These are phyloP conservation scores for Paramecium bursaria DNA, from an alignment of 73 alveolate species.

Conservation along the genomic window DNA sequence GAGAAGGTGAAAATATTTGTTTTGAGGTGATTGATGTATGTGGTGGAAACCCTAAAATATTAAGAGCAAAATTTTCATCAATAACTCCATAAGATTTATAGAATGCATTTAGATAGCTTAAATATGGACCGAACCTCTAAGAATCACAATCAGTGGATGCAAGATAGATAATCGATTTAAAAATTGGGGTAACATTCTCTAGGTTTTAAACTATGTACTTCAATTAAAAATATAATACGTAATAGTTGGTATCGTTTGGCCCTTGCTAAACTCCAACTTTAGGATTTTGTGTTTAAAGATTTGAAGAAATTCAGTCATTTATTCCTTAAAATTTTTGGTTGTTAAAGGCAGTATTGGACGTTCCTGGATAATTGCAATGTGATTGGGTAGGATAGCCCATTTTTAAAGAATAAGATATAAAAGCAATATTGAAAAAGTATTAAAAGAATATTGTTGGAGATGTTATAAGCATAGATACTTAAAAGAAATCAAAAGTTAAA, in stretches of 20 bases:
- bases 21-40: conserved; percentile 95
- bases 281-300: conserved; percentile 98
- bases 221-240: conserved; percentile 82
- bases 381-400: conserved; percentile 73
- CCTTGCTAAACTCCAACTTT: conserved; percentile 99
- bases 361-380: conserved; percentile 70
- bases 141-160: conserved; percentile 96
- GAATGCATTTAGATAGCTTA: conserved; percentile 86
- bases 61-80: conserved; percentile 95
- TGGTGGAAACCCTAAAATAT: conserved; percentile 77
- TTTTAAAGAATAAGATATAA: conserved; percentile 71
- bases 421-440: background rate
- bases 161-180: conserved; percentile 97
- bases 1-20: conserved; percentile 99
- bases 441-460: conserved; percentile 33
- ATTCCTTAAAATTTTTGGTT: conserved; percentile 94
- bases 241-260: conserved; percentile 94
- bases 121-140: conserved; percentile 88
- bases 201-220: conserved; percentile 95
- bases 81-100: conserved; percentile 88
- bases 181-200: conserved; percentile 98
- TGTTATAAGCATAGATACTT: conserved; percentile 72
- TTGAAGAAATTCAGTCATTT: conserved; percentile 96
- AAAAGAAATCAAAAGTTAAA: conserved; percentile 77
- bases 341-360: no score